phyloP scores from a whole-genome alignment of 176 grass and related monocot species.

The Triticum monococcum region DNA sequence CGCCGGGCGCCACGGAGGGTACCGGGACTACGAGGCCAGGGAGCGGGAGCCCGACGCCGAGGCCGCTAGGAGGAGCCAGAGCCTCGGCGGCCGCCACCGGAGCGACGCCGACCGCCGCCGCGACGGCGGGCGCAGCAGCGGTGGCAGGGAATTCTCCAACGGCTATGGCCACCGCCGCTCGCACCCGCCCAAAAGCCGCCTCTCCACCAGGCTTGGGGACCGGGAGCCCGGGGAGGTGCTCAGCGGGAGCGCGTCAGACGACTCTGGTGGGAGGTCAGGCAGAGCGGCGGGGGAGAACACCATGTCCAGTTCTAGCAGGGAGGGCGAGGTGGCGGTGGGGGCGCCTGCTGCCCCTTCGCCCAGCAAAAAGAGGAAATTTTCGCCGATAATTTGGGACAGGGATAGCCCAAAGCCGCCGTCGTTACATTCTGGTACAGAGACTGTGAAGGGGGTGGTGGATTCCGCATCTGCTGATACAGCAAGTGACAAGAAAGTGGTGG shows the following conservation, averaged over 20 bases:
- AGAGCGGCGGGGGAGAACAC: constrained; percentile 42
- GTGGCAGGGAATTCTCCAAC: constrained; percentile 39
- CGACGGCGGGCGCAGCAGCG: constrained; percentile 34
- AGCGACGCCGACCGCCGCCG: constrained; percentile 31
- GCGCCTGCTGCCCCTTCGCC: not conserved
- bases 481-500: constrained; percentile 17
- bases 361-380: constrained; percentile 86
- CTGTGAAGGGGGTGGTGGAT: constrained; percentile 27
- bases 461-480: constrained; percentile 8
- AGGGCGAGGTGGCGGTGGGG: not conserved
- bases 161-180: constrained; percentile 44
- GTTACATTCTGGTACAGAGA: constrained; percentile 6
- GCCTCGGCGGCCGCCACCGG: constrained; percentile 14
- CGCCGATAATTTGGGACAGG: constrained; percentile 93
- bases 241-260: constrained; percentile 74
- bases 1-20: constrained; percentile 48
- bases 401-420: constrained; percentile 41
- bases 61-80: constrained; percentile 36
- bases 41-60: constrained; percentile 54
- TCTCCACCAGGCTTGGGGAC: constrained; percentile 45
- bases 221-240: constrained; percentile 74
- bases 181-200: constrained; percentile 36
- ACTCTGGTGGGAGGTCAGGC: constrained; percentile 42
- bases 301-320: constrained; percentile 34
- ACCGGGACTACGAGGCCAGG: constrained; percentile 58